Evolutionary conservation across 2,329 filamentous ascomycete genomes (phyloP), one percentile per base, ranked within the genome.

Genomic region (Pseudocercospora musae): DNA sequence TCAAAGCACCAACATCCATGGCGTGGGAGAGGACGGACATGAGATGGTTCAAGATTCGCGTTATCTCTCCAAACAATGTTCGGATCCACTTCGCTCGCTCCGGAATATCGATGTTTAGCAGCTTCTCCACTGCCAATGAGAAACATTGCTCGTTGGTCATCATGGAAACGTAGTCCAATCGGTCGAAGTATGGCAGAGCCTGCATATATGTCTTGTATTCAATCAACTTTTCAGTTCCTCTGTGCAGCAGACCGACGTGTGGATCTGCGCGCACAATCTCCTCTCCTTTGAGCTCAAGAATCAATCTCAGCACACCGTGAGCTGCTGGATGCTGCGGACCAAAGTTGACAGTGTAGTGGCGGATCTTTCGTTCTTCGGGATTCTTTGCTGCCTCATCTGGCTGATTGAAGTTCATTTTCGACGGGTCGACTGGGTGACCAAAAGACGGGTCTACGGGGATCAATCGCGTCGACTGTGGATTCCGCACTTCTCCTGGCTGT

Each of bases 121-220:
- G 85, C 85, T 99, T 99, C 85, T 99, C 95, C 60, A 98, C 94
- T 20, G 92, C 95, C 69, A 99, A 85, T 40, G 92, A 87, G 80
- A 92, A 99, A 76, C 92, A 96, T 81, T 99, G 95, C 84, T 99
- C 95, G 80, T 99, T 99, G 74, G 95, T 99, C 95, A 99, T 99
- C 96, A 99, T 99, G 74, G 92, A 97, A 71, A 97, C 93, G 79
- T 99, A 99, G 80, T 99, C 95, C 78, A 99, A 85, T 72, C 95
- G 92, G 81, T 99, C 95, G 77, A 99, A 99, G 84, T 99, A 99
- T 60, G 95, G 95, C 75, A 99, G 84, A 62, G 95, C 95, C 84
- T 99, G 95, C 75, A 98, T 86, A 77, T 99, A 99, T 72, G 94
- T 96, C 85, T 96, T 97, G 86, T 99, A 99, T 84, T 99, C 95